Base-by-base conservation (phyloP, 2,329 filamentous ascomycete species). In the Chaetothyriales sp. region DNA sequence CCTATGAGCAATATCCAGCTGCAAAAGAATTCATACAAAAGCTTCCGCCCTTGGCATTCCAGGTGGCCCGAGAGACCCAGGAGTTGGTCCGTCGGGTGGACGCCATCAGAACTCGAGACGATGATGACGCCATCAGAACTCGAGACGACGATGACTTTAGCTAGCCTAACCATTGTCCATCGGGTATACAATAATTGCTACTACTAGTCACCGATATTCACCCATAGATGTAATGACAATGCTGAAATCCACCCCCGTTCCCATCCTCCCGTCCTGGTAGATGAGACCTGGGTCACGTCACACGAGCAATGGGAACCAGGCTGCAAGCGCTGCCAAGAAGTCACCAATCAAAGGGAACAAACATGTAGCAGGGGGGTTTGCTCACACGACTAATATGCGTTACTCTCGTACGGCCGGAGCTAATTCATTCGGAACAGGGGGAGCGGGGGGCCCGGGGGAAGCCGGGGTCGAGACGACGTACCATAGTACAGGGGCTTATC, bases 11-110 rank as follows among this genome's bases (percentile, higher is more conserved):
- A 47, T 69, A 73, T 15, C 72, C 73, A 43, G 70, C 77, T 46
- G 58, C 68, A 18, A 69, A 67, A 5, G 73, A 73, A 62, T 83
- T 83, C 73, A 83, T 77, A 51, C 81, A 84, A 65, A 82, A 79
- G 25, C 70, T 94, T 48, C 86, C 86, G 9, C 86, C 86, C 1
- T 81, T 92, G 59, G 86, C 86, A n/a, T 94, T 94, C 67, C 85
- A 88, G 67, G 84, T 90, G 64, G 87, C 85, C 5, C 77, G 85
- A 54, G 85, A 89, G 67, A 85, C 84, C 49, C 92, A 90, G 72
- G 86, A 86, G 64, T 70, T 87, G 54, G 77, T 80, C 9, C 66
- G 73, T 20, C 66, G 70, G 33, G 66, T 76, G 29, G 73, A 77
- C 49, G 61, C 63, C 3, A 59, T 67, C 50, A 63, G 68, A 28